Conservation (phyloP, 345 rosid species). For the Ceriops decandra region DNA sequence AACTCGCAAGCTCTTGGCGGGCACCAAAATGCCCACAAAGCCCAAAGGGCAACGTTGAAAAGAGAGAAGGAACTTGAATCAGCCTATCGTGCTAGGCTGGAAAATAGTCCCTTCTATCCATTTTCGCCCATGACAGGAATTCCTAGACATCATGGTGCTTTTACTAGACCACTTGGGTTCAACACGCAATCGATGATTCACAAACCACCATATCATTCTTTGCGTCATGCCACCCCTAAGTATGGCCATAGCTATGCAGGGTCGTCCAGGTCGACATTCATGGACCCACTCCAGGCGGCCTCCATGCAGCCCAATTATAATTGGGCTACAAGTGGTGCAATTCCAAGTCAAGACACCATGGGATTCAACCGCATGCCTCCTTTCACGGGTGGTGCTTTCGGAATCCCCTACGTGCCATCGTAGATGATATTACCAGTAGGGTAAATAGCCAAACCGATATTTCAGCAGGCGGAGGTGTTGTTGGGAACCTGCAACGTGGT, state of each 20-base stretch:
- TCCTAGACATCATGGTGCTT: neutral
- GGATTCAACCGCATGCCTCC: too few species aligned
- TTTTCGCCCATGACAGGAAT: neutral
- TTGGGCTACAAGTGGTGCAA: too few species aligned
- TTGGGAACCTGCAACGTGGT: too few species aligned
- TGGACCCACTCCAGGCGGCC: too few species aligned
- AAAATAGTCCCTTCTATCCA: neutral
- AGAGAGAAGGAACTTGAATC: neutral
- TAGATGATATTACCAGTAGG: too few species aligned
- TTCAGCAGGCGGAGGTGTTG: too few species aligned
- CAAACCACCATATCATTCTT: neutral
- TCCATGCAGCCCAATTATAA: too few species aligned
- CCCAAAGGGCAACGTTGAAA: neutral
- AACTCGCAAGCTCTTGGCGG: constrained; percentile 1
- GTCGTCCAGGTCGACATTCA: too few species aligned
- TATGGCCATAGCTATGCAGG: neutral
- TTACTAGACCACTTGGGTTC: neutral
- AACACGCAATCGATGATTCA: neutral
- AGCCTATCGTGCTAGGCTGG: neutral
- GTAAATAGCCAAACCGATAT: too few species aligned
- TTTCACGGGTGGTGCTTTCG: too few species aligned
- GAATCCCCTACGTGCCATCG: too few species aligned
- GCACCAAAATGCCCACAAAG: neutral
- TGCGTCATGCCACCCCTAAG: neutral
- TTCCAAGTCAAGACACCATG: too few species aligned